Evolutionary conservation across 2,329 filamentous ascomycete species (phyloP).

Genomic region (Rhexocercosporidium sp.): DNA sequence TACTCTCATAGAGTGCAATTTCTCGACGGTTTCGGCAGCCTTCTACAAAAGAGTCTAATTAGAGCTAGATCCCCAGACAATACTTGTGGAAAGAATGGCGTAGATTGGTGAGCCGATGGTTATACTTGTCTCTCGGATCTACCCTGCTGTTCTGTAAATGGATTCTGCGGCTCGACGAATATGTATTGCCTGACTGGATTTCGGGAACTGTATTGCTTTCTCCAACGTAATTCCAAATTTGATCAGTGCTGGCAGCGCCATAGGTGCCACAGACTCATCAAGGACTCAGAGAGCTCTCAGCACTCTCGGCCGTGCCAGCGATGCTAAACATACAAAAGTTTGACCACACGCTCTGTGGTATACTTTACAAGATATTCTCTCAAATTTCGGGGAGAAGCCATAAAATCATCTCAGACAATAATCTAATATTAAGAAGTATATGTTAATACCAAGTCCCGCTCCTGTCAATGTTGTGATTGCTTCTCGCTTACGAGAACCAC

Average conservation of each 20-base stretch:
- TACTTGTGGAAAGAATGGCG: conserved; percentile 30
- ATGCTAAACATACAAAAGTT: no score
- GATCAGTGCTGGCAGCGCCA: neutral
- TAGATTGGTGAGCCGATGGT: conserved; percentile 24
- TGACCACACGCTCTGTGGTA: no score
- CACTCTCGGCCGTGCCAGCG: neutral
- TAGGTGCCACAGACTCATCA: neutral
- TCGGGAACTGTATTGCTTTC: conserved; percentile 29
- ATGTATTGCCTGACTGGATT: conserved; percentile 37
- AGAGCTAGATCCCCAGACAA: conserved; percentile 33
- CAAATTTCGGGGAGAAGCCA: no score
- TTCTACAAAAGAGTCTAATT: conserved; percentile 2
- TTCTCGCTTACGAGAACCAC: neutral
- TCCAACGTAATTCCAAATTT: no score
- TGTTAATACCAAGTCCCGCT: neutral
- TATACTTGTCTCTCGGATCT: conserved; percentile 30
- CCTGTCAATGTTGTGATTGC: neutral
- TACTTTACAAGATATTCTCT: no score
- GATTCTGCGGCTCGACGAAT: conserved; percentile 41
- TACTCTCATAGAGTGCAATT: no score
- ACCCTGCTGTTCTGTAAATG: conserved; percentile 42
- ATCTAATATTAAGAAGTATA: neutral
- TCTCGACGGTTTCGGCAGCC: conserved; percentile 19
- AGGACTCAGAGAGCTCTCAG: neutral
- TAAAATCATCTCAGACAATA: no score